phyloP scores from a whole-genome alignment of 2,329 filamentous ascomycete genomes.

The Cytospora mali region DNA sequence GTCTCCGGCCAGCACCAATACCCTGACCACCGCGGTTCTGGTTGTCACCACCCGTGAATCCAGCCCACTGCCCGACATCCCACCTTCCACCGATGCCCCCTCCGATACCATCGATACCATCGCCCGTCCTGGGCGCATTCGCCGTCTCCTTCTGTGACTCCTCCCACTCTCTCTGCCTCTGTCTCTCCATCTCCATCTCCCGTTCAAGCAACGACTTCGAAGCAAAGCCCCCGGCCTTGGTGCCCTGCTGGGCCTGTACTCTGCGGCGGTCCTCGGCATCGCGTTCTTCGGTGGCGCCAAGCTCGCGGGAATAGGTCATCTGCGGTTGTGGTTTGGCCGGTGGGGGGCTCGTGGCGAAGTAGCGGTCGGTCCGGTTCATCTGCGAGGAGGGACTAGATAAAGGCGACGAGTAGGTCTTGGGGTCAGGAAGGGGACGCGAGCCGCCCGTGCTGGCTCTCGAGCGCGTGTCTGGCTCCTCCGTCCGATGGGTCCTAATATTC shows the following conservation, averaged over 20 bases:
- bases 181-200: slow-evolving; percentile 79
- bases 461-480: slow-evolving; percentile 35
- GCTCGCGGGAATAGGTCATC: slow-evolving; percentile 51
- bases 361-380: slow-evolving; percentile 58
- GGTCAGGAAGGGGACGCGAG: slow-evolving; percentile 58
- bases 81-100: slow-evolving; percentile 70
- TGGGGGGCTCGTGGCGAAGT: slow-evolving; percentile 56
- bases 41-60: slow-evolving; percentile 74
- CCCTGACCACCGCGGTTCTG: slow-evolving; percentile 69
- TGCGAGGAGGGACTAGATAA: slow-evolving; percentile 30
- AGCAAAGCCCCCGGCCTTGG: slow-evolving; percentile 65
- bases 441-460: slow-evolving; percentile 35
- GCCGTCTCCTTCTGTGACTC: slow-evolving; percentile 69
- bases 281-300: slow-evolving; percentile 61
- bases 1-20: slow-evolving; percentile 70
- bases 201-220: slow-evolving; percentile 73
- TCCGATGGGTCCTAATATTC: slow-evolving; percentile 39
- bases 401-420: slow-evolving; percentile 39
- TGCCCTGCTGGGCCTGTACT: slow-evolving; percentile 59
- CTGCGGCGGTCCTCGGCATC: slow-evolving; percentile 65
- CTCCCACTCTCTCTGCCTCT: slow-evolving; percentile 80
- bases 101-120: slow-evolving; percentile 63
- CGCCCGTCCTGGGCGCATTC: slow-evolving; percentile 53
- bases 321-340: slow-evolving; percentile 36
- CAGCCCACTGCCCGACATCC: slow-evolving; percentile 76